Conservation (phyloP, 2,329 filamentous ascomycete genomes). For the Teratosphaeria zuluensis region DNA sequence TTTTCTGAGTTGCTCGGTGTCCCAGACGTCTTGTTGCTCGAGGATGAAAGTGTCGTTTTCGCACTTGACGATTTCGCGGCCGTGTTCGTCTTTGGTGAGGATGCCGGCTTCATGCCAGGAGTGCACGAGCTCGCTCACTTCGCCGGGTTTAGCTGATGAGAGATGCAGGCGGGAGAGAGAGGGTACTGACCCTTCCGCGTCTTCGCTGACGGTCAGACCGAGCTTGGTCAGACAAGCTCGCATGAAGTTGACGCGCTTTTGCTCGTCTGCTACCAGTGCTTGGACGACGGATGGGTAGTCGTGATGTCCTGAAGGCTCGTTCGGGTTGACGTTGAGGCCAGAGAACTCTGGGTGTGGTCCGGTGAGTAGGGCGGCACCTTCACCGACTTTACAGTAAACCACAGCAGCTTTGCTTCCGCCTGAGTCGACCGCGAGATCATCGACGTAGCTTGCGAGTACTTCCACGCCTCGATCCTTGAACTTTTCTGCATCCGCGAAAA, state of each 20-base stretch:
- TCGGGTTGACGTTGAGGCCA: conserved; percentile 62
- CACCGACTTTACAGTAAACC: conserved; percentile 72
- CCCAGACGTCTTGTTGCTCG: conserved; percentile 45
- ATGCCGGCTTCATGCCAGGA: conserved; percentile 57
- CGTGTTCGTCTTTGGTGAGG: conserved; percentile 41
- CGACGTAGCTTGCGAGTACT: conserved; percentile 70
- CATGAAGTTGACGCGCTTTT: conserved; percentile 61
- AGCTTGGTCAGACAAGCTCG: conserved; percentile 71
- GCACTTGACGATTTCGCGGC: conserved; percentile 64
- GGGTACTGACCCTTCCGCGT: conserved; percentile 55
- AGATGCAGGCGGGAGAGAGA: conserved; percentile 76
- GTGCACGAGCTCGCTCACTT: conserved; percentile 58
- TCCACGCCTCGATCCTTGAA: conserved; percentile 58
- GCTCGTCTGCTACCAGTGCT: conserved; percentile 58
- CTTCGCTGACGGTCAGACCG: conserved; percentile 65
- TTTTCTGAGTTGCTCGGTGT: background rate
- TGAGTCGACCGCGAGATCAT: conserved; percentile 64
- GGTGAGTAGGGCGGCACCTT: conserved; percentile 69
- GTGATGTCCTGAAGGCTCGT: conserved; percentile 48
- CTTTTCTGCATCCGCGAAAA: conserved; percentile 72
- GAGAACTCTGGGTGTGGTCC: conserved; percentile 95
- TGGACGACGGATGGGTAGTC: conserved; percentile 63
- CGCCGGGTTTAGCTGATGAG: conserved; percentile 55
- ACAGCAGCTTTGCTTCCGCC: conserved; percentile 60
- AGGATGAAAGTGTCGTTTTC: conserved; percentile 73